Evolutionary conservation across 352 stramenopile species (phyloP).

Genomic region (Globisporangium yorkense): DNA sequence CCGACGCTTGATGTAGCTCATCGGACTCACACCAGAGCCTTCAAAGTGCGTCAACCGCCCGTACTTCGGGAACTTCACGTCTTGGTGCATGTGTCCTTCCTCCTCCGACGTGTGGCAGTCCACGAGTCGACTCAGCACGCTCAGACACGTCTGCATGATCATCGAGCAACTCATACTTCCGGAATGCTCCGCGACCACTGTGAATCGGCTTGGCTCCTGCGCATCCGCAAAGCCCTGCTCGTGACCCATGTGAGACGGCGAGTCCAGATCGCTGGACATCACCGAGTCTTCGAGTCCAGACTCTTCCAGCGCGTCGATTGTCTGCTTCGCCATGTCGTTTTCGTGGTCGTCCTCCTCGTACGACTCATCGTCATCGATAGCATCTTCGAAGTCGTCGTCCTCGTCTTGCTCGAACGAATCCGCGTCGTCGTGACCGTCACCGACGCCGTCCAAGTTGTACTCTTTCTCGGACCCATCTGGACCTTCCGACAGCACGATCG

Average conservation of each 20-base stretch:
- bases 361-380: conserved; percentile 15
- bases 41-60: conserved; percentile 78
- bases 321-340: conserved; percentile 38
- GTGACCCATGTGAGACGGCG: conserved; percentile 21
- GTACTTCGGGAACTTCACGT: conserved; percentile 75
- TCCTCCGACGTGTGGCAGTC: conserved; percentile 81
- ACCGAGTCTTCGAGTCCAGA: conserved; percentile 41
- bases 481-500: conserved; percentile 59
- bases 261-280: conserved; percentile 26
- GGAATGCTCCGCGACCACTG: conserved; percentile 70
- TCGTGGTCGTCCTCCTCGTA: conserved; percentile 25
- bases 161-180: conserved; percentile 78
- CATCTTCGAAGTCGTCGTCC: conserved; percentile 30
- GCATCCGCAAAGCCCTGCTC: conserved; percentile 25
- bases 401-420: conserved; percentile 53
- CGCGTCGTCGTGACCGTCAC: conserved; percentile 38
- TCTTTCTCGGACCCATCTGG: conserved; percentile 62
- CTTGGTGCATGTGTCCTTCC: conserved; percentile 74
- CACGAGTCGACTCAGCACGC: conserved; percentile 74
- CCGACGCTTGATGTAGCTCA: conserved; percentile 69
- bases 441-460: conserved; percentile 55
- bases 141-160: conserved; percentile 86
- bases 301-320: conserved; percentile 58
- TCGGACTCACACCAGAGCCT: conserved; percentile 67
- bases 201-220: conserved; percentile 43